Base-by-base conservation (phyloP, 371 early-diverging fungal genomes). In the Mortierella sp. region DNA sequence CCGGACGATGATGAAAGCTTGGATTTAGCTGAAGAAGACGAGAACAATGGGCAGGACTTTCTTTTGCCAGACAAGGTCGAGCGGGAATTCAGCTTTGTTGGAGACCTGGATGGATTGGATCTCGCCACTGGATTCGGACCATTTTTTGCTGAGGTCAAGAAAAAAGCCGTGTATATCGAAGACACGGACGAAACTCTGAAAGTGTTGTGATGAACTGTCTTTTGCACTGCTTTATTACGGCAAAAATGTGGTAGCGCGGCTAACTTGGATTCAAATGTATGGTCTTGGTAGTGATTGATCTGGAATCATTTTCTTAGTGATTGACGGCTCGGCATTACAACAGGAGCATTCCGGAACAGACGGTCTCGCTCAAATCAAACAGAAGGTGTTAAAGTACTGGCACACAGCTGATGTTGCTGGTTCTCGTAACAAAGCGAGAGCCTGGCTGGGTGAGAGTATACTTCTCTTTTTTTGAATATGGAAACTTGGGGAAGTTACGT, bases 21-120 rank as follows among this genome's bases (percentile, higher is more conserved):
- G 52, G 48, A 47, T 52, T 6, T 22, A 19, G 68, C 52, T 10
- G 68, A 67, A 52, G 68, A 67, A 48, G 66, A 45, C 37, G 66
- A 67, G 52, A 52, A 50, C 68, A 67, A 50, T 67, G 68, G 52
- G 52, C 68, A 67, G 50, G 52, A 67, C 52, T 47, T 67, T 67
- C 52, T 67, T n/a, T 26, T 47, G 39, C 67, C 11, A 44, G 44
- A 44, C 11, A 44, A 8, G 16, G 44, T 44, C 16, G 44, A 11
- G 44, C 44, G 40, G 4, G 47, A 45, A 31, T 45, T 66, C 34
- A 11, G 29, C 66, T 66, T 66, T 66, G 66, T 66, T 24, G 45
- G 66, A 41, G 31, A 45, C 24, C 24, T 47, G 45, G 66, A 66
- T 31, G 66, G 66, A 66, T 66, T 66, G 66, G 66, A 66, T 16